Conservation (phyloP, 2,329 filamentous ascomycete species). For the Aspergillus sp. region DNA sequence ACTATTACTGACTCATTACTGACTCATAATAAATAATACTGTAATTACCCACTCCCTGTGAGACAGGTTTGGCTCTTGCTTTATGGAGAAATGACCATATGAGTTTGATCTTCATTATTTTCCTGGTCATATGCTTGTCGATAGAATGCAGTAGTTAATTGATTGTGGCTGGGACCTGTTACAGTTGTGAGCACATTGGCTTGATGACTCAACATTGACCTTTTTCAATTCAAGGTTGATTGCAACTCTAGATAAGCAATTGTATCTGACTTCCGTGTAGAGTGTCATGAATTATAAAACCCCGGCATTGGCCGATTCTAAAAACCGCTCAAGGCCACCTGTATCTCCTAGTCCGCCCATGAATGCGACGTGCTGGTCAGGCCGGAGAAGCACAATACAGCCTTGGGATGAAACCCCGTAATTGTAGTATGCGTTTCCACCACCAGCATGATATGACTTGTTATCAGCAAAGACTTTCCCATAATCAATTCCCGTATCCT, state of each 20-base stretch:
- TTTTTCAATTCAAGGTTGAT: no score
- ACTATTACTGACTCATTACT: no score
- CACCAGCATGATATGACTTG: slow-evolving; percentile 44
- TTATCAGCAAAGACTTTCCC: slow-evolving; percentile 50
- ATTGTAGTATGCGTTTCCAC: slow-evolving; percentile 40
- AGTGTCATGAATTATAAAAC: not conserved
- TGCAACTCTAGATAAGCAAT: not conserved
- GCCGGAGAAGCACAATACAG: slow-evolving; percentile 53
- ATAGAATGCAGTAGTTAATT: no score
- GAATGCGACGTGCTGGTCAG: slow-evolving; percentile 56
- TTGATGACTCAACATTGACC: no score
- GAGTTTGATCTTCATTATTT: no score
- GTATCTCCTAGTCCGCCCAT: not conserved
- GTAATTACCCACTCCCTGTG: no score
- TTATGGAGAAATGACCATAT: no score
- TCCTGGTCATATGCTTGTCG: no score
- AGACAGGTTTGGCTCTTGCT: no score
- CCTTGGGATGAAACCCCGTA: slow-evolving; percentile 54
- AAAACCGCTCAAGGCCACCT: not conserved
- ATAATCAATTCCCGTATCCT: slow-evolving; percentile 47
- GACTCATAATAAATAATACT: no score
- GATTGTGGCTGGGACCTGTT: no score
- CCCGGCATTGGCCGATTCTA: not conserved
- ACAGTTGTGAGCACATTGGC: no score
- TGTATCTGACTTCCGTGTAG: not conserved